Evolutionary conservation across 352 stramenopile species (phyloP).

Genomic region (Globisporangium paroecandrum): DNA sequence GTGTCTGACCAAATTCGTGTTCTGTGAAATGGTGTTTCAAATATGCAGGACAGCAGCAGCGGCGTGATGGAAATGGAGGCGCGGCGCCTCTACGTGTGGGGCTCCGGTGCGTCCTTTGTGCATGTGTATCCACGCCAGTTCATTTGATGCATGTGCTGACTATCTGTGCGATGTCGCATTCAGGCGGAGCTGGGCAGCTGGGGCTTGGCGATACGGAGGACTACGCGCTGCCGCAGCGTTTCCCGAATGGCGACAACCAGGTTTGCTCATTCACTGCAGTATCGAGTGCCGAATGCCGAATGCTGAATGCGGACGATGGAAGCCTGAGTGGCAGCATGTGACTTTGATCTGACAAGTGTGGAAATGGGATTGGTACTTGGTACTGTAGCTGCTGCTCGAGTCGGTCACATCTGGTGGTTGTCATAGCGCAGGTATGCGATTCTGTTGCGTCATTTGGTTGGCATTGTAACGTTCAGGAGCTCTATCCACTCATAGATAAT

Average conservation of each 20-base stretch:
- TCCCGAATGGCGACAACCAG: constrained; percentile 12
- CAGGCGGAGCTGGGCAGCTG: constrained; percentile 65
- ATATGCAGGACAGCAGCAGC: background rate
- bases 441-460: background rate
- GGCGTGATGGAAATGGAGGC: background rate
- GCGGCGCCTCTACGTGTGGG: constrained; percentile 36
- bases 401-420: constrained; percentile 59
- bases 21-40: background rate
- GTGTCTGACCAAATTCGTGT: background rate
- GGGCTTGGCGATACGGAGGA: constrained; percentile 52
- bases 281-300: background rate
- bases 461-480: background rate
- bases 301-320: too few species aligned
- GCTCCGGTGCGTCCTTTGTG: constrained; percentile 37
- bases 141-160: background rate
- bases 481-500: background rate
- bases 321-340: background rate
- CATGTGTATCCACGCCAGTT: background rate
- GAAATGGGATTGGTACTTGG: background rate
- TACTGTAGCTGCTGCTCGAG: constrained; percentile 22
- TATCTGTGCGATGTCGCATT: background rate
- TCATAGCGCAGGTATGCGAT: constrained; percentile 56
- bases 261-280: background rate
- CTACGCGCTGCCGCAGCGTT: constrained; percentile 52
- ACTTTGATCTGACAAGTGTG: background rate